phyloP scores from a whole-genome alignment of 139 green algal species.

The Closterium sp. region DNA sequence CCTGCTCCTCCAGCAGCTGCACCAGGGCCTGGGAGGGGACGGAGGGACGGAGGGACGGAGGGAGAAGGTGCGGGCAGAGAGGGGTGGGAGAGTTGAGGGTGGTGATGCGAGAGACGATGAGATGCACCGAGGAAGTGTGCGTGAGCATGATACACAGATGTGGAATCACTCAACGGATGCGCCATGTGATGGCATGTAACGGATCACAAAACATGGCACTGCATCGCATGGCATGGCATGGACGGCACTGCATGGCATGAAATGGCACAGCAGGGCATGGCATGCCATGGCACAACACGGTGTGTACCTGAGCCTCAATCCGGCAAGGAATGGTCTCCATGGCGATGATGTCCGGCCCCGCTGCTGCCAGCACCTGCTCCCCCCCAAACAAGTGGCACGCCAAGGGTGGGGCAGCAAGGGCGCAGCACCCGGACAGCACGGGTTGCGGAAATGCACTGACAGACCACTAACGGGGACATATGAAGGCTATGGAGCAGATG shows the following conservation, averaged over 20 bases:
- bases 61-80: neutral
- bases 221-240: too few species aligned
- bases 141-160: too few species aligned
- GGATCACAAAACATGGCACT: too few species aligned
- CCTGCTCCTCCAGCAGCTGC: constrained; percentile 31
- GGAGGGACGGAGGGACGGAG: neutral
- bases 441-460: neutral
- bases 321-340: constrained; percentile 45
- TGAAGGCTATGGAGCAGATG: too few species aligned
- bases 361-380: constrained; percentile 21
- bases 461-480: neutral
- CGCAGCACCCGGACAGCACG: too few species aligned
- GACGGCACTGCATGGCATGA: too few species aligned
- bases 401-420: neutral
- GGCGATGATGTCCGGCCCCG: constrained; percentile 39
- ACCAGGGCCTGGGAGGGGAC: constrained; percentile 31
- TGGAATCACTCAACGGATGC: too few species aligned
- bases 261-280: neutral
- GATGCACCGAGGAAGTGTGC: too few species aligned
- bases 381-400: too few species aligned
- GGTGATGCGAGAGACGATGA: neutral
- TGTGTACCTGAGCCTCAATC: constrained; percentile 19
- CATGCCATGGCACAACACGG: too few species aligned
- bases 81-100: neutral
- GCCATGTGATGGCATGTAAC: too few species aligned